Base-by-base conservation (phyloP, 768 basidiomycete genomes). In the Boletus tylopilopsis region DNA sequence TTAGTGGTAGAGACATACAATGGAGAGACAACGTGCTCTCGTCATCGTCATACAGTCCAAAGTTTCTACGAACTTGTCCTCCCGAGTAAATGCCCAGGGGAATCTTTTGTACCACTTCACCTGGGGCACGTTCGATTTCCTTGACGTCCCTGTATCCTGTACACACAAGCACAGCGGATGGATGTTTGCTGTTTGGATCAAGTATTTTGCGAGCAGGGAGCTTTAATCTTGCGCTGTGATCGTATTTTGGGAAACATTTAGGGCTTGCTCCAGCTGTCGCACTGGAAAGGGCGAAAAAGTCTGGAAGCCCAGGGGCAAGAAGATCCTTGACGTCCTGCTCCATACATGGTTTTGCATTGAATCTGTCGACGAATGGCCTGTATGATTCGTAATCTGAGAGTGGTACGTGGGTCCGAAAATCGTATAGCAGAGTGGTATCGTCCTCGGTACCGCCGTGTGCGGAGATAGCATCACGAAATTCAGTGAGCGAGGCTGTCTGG, bases 241-340 rank as follows among this genome's bases (percentile, higher is more conserved):
- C 21, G 45, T 59, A 62, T 16, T 44, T 56, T 5, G 54, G 51
- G 0, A 59, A 22, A 3, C 35, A 2, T 29, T 59, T 59, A 1
- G 47, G 29, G 4, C 32, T 27, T 19, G 25, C 27, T 9, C 59
- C 53, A 0, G 60, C 56, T 7, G 60, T 58, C 2, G 49, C 45
- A 10, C 57, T 62, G 4, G 60, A 56, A 15, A 47, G 18, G 1
- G 36, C 50, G 1, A 62, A 13, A 37, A 33, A 41, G 15, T 42
- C 32, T 2, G 57, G 60, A 7, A 62, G 34, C 13, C 60, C 60
- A 0, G 60, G 60, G 6, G 60, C 38, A 25, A 62, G n/a, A 22
- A 62, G 16, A 19, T 56, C 16, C 15, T 22, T 7, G 25, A 62
- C 54, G 5, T 61, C 53, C 10, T 42, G 32, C 12, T 61, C 57